These are phyloP conservation scores for Geranium incanum DNA, from an alignment of 441 rosid genomes.

Conservation along the genomic window DNA sequence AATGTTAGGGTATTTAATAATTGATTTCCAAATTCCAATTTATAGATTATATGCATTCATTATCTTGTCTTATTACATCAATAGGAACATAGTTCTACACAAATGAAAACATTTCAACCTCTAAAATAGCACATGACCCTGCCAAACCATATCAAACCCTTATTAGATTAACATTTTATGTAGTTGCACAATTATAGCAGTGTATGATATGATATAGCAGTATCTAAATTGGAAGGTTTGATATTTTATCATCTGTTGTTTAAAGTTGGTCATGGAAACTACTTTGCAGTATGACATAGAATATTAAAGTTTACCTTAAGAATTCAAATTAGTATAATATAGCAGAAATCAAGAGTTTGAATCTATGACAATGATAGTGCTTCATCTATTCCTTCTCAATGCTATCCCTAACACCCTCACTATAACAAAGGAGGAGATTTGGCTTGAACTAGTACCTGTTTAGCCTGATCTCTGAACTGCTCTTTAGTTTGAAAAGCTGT, in stretches of 20 bases:
- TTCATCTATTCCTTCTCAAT: not conserved
- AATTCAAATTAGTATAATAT: too few species aligned
- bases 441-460: not conserved
- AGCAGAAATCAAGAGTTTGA: too few species aligned
- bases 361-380: not conserved
- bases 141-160: not conserved
- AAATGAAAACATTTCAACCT: not conserved
- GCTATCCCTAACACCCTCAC: not conserved
- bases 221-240: not conserved
- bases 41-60: too few species aligned
- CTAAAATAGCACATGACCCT: not conserved
- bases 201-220: not conserved
- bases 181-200: not conserved
- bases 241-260: not conserved
- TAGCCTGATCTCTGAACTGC: not conserved
- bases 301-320: not conserved
- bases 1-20: not conserved
- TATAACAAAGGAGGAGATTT: not conserved
- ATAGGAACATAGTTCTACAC: not conserved
- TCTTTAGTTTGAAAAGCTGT: not conserved
- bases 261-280: not conserved
- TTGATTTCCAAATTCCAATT: too few species aligned
- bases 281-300: not conserved
- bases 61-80: not conserved
- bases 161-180: too few species aligned